A percentile compares a stretch with the other conserved stretches of the same genome.
Conservation (phyloP, 192 early-diverging fungal species). For the Thamnidium elegans region DNA sequence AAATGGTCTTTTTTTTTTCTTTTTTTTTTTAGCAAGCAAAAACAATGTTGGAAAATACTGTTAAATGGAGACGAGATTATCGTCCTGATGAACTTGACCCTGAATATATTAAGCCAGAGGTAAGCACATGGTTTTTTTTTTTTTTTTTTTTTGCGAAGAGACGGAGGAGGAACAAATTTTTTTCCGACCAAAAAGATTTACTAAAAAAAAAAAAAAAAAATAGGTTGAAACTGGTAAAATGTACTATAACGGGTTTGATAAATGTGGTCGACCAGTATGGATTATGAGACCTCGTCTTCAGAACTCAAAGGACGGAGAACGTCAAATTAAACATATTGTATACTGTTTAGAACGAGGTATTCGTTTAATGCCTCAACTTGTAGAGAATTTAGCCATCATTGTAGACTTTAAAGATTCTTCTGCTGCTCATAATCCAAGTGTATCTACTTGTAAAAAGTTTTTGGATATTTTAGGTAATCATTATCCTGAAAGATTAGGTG, state of each 20-base stretch:
- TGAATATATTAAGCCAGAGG: constrained; percentile 74
- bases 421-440: constrained; percentile 63
- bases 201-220: neutral
- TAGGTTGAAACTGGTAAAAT: constrained; percentile 76
- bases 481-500: constrained; percentile 83
- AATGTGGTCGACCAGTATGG: constrained; percentile 66
- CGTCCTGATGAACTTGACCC: constrained; percentile 67
- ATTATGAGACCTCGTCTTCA: constrained; percentile 77
- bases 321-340: constrained; percentile 79
- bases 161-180: too few species aligned
- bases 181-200: neutral
- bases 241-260: constrained; percentile 83
- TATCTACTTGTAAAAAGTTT: constrained; percentile 76
- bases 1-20: too few species aligned
- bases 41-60: constrained; percentile 65
- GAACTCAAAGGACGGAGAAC: constrained; percentile 69
- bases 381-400: constrained; percentile 74
- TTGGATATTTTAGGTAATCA: constrained; percentile 79
- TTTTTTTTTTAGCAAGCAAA: constrained; percentile 41
- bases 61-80: constrained; percentile 77
- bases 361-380: constrained; percentile 67
- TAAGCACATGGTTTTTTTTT: too few species aligned
- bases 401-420: constrained; percentile 78
- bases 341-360: constrained; percentile 81
- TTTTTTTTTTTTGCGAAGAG: too few species aligned